Conservation (phyloP, 345 rosid genomes). For the Citrus trifoliata region DNA sequence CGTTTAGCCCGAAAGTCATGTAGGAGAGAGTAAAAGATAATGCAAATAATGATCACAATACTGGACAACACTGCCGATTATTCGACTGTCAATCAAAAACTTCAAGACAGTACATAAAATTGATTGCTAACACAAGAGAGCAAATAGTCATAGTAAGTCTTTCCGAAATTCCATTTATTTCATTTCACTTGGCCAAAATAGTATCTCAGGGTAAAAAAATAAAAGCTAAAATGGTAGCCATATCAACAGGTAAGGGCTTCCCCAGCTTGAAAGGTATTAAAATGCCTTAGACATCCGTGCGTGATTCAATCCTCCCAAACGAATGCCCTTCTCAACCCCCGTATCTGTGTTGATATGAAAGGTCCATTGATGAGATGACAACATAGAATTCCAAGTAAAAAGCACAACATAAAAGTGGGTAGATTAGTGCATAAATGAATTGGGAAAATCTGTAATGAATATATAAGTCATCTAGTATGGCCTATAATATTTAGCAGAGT, state of each 20-base stretch:
- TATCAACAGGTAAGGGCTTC: conserved; percentile 40
- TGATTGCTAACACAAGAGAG: background rate
- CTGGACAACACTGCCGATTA: background rate
- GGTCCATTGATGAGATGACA: background rate
- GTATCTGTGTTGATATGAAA: conserved; percentile 37
- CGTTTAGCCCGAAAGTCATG: too few relatives aligned
- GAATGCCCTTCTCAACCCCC: conserved; percentile 68
- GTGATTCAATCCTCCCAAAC: conserved; percentile 57
- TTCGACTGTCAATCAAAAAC: background rate
- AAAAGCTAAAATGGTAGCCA: conserved; percentile 9
- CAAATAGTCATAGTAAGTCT: background rate
- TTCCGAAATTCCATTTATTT: conserved; percentile 22
- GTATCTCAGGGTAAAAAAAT: too few relatives aligned
- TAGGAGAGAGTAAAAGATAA: background rate
- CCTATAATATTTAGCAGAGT: too few relatives aligned
- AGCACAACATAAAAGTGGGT: background rate
- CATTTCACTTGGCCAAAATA: background rate
- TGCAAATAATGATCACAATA: background rate
- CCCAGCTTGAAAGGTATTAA: conserved; percentile 27
- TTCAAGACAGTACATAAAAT: background rate
- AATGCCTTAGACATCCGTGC: conserved; percentile 56
- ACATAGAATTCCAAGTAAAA: background rate
- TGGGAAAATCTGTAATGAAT: background rate
- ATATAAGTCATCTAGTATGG: background rate
- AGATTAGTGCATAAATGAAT: background rate